Conservation (phyloP, 805 yeast genomes). For the Pichia thaimueangensis region DNA sequence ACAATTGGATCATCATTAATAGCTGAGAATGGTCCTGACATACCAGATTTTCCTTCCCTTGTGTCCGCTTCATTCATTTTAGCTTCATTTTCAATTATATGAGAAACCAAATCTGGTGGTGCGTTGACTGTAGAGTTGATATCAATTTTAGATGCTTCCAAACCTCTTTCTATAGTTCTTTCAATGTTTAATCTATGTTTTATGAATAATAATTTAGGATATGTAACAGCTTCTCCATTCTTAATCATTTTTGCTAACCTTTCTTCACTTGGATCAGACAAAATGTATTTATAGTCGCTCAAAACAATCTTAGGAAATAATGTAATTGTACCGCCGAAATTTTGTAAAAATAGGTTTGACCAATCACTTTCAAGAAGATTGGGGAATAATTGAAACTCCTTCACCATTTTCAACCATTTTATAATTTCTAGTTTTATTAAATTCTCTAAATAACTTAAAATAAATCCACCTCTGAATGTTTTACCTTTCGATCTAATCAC, state of each 20-base stretch:
- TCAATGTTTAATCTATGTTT: conserved; percentile 62
- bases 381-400: conserved; percentile 62
- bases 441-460: conserved; percentile 66
- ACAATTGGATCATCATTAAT: background rate
- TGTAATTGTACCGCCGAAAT: conserved; percentile 69
- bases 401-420: conserved; percentile 69
- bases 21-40: background rate
- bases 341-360: conserved; percentile 71
- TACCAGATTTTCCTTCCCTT: background rate
- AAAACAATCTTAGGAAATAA: conserved; percentile 64
- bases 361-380: conserved; percentile 68
- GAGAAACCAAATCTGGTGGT: conserved; percentile 8
- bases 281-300: conserved; percentile 53
- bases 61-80: background rate
- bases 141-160: conserved; percentile 10
- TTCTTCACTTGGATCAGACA: conserved; percentile 62
- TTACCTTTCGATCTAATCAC: conserved; percentile 51
- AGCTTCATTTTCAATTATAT: conserved; percentile 4
- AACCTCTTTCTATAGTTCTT: conserved; percentile 51
- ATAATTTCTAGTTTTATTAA: conserved; percentile 63
- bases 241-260: conserved; percentile 47
- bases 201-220: conserved; percentile 60
- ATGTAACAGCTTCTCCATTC: conserved; percentile 60
- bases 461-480: conserved; percentile 70
- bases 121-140: conserved; percentile 8